Base-by-base conservation (phyloP, 148 eudicot species). In the Polygonum aviculare region DNA sequence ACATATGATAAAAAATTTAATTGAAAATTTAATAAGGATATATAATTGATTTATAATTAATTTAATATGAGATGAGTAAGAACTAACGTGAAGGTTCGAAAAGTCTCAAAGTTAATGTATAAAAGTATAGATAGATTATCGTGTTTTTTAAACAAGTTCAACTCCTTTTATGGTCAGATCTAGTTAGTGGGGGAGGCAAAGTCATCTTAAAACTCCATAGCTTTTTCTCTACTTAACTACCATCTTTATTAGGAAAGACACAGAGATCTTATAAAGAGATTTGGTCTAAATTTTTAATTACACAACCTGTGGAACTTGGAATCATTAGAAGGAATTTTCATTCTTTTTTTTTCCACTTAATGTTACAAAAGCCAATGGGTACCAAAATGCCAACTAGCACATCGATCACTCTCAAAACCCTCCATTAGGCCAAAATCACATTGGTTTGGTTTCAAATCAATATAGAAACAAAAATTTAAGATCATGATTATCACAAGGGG, bases 241-340 rank as follows among this genome's bases (percentile, higher is more conserved):
- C 38, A 38, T 44, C 80, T 81, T 76, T 72, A 77, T 75, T 71
- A 63, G 74, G 80, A 78, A 74, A 78, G 85, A 82, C 83, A 82
- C 1, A 63, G 77, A 79, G 82, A 86, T 86, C 87, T 84, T 48
- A 57, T 74, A 82, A 84, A 80, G 89, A 80, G 89, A 86, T 86
- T 78, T 82, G 82, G 77, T 78, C 71, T 67, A 80, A 15, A 36
- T 35, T 40, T 78, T 78, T 80, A 79, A 86, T 86, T 79, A 78
- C 86, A 81, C 85, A 76, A 49, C 69, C 75, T 77, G 75, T 73
- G 69, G 38, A 77, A 44, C 67, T 77, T 76, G 79, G 82, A 79
- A 79, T 76, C 75, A 78, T 51, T 76, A 22, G 3, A 65, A 65
- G 41, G 19, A 47, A 26, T 26, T 26, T 26, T 26, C 31, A 26